A percentile compares a stretch with the other conserved stretches of the same genome.
Conservation (phyloP, 306 rosid species). For the Prunus davidiana region DNA sequence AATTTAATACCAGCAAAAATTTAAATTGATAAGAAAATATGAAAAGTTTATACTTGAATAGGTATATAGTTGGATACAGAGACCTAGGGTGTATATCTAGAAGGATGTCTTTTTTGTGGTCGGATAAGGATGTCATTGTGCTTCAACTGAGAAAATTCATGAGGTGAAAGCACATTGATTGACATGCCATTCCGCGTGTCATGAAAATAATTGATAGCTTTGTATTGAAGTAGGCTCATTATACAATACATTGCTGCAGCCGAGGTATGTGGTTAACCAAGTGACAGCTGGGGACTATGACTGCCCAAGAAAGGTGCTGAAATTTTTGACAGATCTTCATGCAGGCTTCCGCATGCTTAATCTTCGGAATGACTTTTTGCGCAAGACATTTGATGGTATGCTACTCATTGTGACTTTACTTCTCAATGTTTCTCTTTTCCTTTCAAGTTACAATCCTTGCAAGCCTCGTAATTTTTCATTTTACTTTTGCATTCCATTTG, state of each 20-base stretch:
- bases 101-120: too few species aligned
- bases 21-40: not conserved
- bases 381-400: constrained; percentile 91
- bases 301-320: constrained; percentile 87
- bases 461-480: not conserved
- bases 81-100: not conserved
- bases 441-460: not conserved
- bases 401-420: constrained; percentile 1
- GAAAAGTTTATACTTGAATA: not conserved
- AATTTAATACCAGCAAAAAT: not conserved
- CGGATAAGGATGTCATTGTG: not conserved
- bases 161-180: not conserved
- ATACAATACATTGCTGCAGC: constrained; percentile 51
- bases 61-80: not conserved
- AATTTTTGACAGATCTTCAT: constrained; percentile 88
- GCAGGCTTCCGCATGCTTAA: constrained; percentile 92
- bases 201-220: not conserved
- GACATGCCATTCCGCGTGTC: not conserved
- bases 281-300: constrained; percentile 94
- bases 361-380: constrained; percentile 89
- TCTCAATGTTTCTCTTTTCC: not conserved
- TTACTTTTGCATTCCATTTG: not conserved
- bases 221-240: not conserved
- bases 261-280: constrained; percentile 95
- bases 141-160: not conserved